A percentile compares a stretch with the other conserved stretches of the same genome.
These are phyloP conservation scores for Penicillium argentinense DNA, from an alignment of 495 filamentous ascomycete genomes.

Conservation along the genomic window DNA sequence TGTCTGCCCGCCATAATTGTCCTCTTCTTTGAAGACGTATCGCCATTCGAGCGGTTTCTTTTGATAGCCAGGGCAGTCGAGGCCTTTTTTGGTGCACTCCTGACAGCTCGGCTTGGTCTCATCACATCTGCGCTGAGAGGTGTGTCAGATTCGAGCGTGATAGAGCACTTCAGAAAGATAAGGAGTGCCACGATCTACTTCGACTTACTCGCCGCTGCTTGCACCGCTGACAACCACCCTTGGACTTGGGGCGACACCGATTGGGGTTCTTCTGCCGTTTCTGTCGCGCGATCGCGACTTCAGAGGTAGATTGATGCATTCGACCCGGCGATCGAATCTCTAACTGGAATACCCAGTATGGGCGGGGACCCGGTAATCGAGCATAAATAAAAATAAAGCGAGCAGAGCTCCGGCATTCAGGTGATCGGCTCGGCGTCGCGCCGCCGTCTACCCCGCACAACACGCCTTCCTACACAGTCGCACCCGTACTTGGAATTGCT, in stretches of 20 bases:
- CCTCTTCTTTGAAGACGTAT: constrained; percentile 22
- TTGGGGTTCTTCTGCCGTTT: constrained; percentile 28
- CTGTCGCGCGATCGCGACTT: neutral
- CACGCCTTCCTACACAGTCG: neutral
- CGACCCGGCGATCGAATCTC: no score
- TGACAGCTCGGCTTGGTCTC: constrained; percentile 28
- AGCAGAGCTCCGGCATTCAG: neutral
- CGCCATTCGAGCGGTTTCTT: constrained; percentile 25
- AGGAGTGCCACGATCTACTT: constrained; percentile 8
- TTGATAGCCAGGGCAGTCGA: constrained; percentile 24
- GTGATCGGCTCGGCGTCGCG: constrained; percentile 1
- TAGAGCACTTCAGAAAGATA: neutral
- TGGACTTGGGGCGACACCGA: constrained; percentile 25
- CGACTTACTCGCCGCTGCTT: constrained; percentile 31
- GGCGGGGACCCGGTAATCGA: no score
- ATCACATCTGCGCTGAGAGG: constrained; percentile 23
- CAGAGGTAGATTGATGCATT: constrained; percentile 6
- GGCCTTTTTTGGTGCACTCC: constrained; percentile 20
- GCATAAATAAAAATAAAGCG: neutral
- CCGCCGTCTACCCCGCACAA: constrained; percentile 1
- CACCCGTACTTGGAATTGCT: no score
- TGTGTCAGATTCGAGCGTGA: constrained; percentile 4
- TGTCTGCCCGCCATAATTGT: neutral
- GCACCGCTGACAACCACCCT: constrained; percentile 24
- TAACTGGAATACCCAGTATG: no score